phyloP scores from a whole-genome alignment of 2,329 filamentous ascomycete species.

The Cercospora sesami region DNA sequence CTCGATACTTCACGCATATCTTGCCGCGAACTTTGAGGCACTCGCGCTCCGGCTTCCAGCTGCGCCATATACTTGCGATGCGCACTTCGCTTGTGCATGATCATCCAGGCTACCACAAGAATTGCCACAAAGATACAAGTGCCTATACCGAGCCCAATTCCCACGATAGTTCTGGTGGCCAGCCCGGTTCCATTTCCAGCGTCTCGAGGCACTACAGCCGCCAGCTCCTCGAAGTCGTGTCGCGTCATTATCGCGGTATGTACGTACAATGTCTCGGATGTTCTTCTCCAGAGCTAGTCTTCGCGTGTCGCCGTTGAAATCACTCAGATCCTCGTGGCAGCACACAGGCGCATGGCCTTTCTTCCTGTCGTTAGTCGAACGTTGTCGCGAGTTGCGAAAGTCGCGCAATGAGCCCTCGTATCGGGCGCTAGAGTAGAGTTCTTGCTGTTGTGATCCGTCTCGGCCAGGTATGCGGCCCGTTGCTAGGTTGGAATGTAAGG shows the following conservation, averaged over 20 bases:
- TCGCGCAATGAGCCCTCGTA: constrained; percentile 15
- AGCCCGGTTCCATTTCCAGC: neutral
- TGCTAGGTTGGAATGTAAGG: constrained; percentile 42
- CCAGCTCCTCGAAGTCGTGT: neutral
- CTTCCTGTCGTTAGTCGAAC: constrained; percentile 10
- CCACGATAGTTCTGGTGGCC: constrained; percentile 25
- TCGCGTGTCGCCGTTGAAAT: constrained; percentile 15
- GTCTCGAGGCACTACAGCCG: constrained; percentile 3
- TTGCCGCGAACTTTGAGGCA: constrained; percentile 18
- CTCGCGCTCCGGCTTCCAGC: constrained; percentile 29
- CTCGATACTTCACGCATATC: constrained; percentile 28
- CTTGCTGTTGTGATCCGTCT: constrained; percentile 35
- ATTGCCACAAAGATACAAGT: constrained; percentile 31
- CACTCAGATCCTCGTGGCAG: constrained; percentile 6
- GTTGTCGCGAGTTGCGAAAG: constrained; percentile 9
- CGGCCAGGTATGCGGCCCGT: constrained; percentile 37
- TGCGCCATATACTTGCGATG: constrained; percentile 32
- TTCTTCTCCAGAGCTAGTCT: neutral
- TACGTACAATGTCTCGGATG: constrained; percentile 1
- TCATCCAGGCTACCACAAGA: constrained; percentile 28
- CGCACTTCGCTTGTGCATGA: constrained; percentile 27
- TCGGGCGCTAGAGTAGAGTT: constrained; percentile 1
- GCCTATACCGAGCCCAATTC: constrained; percentile 35
- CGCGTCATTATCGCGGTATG: constrained; percentile 15
- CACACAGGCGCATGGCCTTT: constrained; percentile 12